Conservation (phyloP, 2,329 filamentous ascomycete species). For the Sporothrix pallida region DNA sequence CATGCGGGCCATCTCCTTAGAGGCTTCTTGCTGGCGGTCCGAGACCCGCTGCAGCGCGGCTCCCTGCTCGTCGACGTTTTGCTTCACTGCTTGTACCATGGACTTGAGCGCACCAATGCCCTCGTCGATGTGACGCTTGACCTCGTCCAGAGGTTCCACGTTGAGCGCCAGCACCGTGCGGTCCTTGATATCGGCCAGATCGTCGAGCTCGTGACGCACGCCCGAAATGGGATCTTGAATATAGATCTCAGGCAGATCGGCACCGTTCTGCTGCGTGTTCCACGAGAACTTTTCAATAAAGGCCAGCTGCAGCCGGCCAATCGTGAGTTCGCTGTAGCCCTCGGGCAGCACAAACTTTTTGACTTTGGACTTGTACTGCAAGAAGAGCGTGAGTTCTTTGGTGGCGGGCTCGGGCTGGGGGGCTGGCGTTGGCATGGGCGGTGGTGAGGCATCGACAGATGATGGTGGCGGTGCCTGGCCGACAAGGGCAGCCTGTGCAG, state of each 20-base stretch:
- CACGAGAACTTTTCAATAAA: slow-evolving; percentile 99
- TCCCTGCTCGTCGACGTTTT: slow-evolving; percentile 82
- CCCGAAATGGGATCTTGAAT: slow-evolving; percentile 96
- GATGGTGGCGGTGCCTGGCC: slow-evolving; percentile 19
- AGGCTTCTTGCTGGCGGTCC: slow-evolving; percentile 86
- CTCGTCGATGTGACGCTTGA: slow-evolving; percentile 95
- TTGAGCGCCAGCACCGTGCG: slow-evolving; percentile 94
- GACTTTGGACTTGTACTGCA: slow-evolving; percentile 96
- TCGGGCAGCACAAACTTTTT: slow-evolving; percentile 93
- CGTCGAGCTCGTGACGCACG: slow-evolving; percentile 95
- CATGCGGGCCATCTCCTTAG: slow-evolving; percentile 78
- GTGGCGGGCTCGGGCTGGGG: slow-evolving; percentile 49
- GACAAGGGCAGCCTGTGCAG: slow-evolving; percentile 30
- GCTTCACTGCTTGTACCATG: slow-evolving; percentile 84
- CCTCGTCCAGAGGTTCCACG: slow-evolving; percentile 89
- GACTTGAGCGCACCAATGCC: slow-evolving; percentile 79
- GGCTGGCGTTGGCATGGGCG: background rate
- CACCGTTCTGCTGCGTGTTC: slow-evolving; percentile 94
- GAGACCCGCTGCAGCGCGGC: slow-evolving; percentile 83
- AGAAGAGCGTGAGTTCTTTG: slow-evolving; percentile 89
- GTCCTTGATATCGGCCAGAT: slow-evolving; percentile 91
- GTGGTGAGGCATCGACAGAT: background rate
- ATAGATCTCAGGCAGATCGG: slow-evolving; percentile 94
- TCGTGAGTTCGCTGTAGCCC: slow-evolving; percentile 81
- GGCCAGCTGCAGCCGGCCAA: slow-evolving; percentile 87